Percentiles rank a stretch among this genome's conserved stretches.
phyloP scores from a whole-genome alignment of 2,329 filamentous ascomycete genomes.

The Colletotrichum sp. region DNA sequence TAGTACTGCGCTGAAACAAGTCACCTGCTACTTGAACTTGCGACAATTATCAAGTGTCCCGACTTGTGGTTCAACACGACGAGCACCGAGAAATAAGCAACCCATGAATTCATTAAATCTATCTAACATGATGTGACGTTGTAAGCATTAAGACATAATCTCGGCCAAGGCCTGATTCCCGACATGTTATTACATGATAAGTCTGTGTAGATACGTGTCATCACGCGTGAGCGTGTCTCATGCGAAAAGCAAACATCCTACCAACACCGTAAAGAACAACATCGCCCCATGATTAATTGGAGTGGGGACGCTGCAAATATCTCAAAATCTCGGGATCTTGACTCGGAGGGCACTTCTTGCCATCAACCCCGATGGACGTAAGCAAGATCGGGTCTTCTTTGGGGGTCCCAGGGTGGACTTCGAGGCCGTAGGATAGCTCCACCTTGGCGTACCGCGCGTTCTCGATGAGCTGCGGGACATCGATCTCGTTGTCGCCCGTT shows the following conservation, averaged over 20 bases:
- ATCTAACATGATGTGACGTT: not conserved
- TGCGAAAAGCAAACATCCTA: not conserved
- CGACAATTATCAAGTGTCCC: not conserved
- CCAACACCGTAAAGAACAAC: not conserved
- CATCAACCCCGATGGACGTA: slow-evolving; percentile 27
- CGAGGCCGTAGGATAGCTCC: slow-evolving; percentile 27
- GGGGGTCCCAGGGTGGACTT: slow-evolving; percentile 45
- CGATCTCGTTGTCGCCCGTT: slow-evolving; percentile 11
- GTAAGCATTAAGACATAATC: not conserved
- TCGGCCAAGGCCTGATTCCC: not conserved
- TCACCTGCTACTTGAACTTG: not conserved
- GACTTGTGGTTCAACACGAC: not conserved
- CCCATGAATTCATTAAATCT: not conserved
- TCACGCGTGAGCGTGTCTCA: not conserved
- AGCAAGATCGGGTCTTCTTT: slow-evolving; percentile 43
- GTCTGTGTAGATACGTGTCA: not conserved
- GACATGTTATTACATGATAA: not conserved
- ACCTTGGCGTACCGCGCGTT: slow-evolving; percentile 10
- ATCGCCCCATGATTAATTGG: not conserved
- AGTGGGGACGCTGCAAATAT: not conserved
- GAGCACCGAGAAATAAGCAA: not conserved
- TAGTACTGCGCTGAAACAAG: not conserved
- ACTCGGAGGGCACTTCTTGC: slow-evolving; percentile 40
- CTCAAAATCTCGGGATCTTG: slow-evolving; percentile 39
- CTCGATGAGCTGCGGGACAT: slow-evolving; percentile 19